phyloP scores from a whole-genome alignment of 2,329 filamentous ascomycete species.

The Sordariomycetes sp. region DNA sequence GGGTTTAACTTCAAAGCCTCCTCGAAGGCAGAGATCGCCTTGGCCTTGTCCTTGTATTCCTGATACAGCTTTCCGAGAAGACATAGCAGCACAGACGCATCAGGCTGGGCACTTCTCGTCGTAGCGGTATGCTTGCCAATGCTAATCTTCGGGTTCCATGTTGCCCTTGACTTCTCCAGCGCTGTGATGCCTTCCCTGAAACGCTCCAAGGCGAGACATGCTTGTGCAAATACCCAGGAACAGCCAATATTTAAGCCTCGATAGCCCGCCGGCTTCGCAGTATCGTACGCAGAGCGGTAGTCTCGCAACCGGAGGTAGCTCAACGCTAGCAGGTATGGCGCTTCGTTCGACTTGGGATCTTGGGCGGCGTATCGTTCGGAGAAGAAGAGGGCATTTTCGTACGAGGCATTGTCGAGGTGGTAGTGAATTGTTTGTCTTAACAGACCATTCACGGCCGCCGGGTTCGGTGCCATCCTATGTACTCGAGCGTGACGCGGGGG shows the following conservation, averaged over 20 bases:
- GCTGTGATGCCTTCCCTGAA: constrained; percentile 75
- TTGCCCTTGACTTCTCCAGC: constrained; percentile 69
- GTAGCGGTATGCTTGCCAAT: constrained; percentile 79
- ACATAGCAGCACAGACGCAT: constrained; percentile 75
- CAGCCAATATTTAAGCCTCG: constrained; percentile 75
- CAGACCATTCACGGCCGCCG: constrained; percentile 38
- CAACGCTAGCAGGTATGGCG: constrained; percentile 72
- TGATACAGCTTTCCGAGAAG: constrained; percentile 82
- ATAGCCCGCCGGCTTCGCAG: constrained; percentile 60
- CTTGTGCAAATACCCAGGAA: constrained; percentile 84
- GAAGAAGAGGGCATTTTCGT: constrained; percentile 88
- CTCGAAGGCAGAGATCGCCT: constrained; percentile 79
- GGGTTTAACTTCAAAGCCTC: constrained; percentile 84
- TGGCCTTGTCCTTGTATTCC: constrained; percentile 72
- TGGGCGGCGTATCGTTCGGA: constrained; percentile 79
- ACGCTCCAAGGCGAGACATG: constrained; percentile 70
- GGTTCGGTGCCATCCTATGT: constrained; percentile 44
- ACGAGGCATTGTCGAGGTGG: constrained; percentile 80
- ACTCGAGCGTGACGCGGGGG: too few species aligned
- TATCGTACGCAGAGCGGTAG: constrained; percentile 77
- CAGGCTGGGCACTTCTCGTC: constrained; percentile 64
- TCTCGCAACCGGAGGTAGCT: constrained; percentile 79
- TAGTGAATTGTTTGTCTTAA: constrained; percentile 54
- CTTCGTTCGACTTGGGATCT: constrained; percentile 72
- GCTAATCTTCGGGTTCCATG: constrained; percentile 67